Base-by-base conservation (phyloP, 768 basidiomycete genomes). In the Pulveroboletus frians region DNA sequence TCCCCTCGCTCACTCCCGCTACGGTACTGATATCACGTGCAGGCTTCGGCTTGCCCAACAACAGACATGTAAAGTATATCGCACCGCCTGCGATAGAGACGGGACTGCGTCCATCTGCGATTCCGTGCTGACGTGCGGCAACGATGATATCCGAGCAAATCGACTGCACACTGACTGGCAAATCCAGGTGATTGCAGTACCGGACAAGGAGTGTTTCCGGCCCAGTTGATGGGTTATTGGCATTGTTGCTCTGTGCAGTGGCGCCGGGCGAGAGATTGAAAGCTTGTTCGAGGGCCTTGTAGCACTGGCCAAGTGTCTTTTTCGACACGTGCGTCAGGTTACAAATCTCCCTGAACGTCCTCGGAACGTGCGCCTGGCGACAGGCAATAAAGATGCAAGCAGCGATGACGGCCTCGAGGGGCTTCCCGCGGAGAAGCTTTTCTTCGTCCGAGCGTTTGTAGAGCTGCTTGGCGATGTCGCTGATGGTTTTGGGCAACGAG, bases 311-410 rank as follows among this genome's bases (percentile, higher is more conserved):
- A 26, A 95, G 79, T 31, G 84, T 79, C 75, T 97, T 96, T 75
- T 97, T 98, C 63, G 89, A 85, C 51, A 98, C 95, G 59, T 88
- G 84, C 8, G 92, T 92, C 55, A 94, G 73, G 65, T 90, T 87
- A 71, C 90, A 93, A 41, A 96, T 94, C 73, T 96, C 96, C 61
- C 88, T 83, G 73, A 98, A 97, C 46, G 93, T 95, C 51, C 95
- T 78, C 0, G 91, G 90, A n/a, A 95, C 92, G 58, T 93, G 88
- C 8, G 89, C 93, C 68, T 94, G 90, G 32, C 95, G 79, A 66
- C 93, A 96, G 0, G 94, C 95, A 59, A 97, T 94, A 68, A 98
- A 96, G 63, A 98, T 94, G 70, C 95, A 97, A 1, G 95, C 94
- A 26, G 95, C 95, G 54, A 96, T 92, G 63, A 96, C 85, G 5